Evolutionary conservation across 2,329 filamentous ascomycete genomes (phyloP), one percentile per base, ranked within the genome.

Genomic region (Fusarium graminum): DNA sequence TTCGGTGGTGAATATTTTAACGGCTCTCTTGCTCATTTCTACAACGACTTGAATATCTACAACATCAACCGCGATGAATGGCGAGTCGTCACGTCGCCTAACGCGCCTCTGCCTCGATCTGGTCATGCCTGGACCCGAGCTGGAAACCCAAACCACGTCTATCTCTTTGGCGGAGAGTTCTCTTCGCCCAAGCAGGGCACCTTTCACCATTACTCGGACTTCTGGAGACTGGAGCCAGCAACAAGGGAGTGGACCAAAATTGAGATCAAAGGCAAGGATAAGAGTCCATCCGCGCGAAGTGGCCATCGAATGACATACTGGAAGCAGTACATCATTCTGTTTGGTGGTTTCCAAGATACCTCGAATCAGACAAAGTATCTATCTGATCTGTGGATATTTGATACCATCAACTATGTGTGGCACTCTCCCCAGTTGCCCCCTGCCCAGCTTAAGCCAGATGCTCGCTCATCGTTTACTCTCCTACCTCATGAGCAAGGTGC

Each of bases 151-250:
- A 91, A 90, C 65, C 89, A 91, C 32, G 87, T 98, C 51, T 99
- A 97, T 77, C 81, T 99, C 16, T 98, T 98, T 74, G 95, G 95
- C 67, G 95, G 94, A 63, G 95, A 99, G 79, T 99, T 99, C 78
- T 96, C 92, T 58, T 94, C 91, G 28, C 95, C 95, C 3, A 98
- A 97, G 76, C 95, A 98, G 79, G 95, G 95, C 6, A 98, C 94
- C 0, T 99, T 99, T 74, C 97, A 99, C 78, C 95, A 99, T 79
- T 99, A 99, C 81, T 97, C 97, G 74, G 95, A 98, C 80, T 98
- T 99, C 77, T 99, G 95, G 94, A 86, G 91, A 47, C 85, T 98
- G 41, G 94, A 98, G 74, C 91, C 94, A 1, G 86, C 85, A 10
- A 89, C 87, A 9, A 86, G 93, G 72, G 95, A 99, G 81, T 99